Evolutionary conservation across 495 filamentous ascomycete species (phyloP).

Genomic region (Daldinia bambusicola): DNA sequence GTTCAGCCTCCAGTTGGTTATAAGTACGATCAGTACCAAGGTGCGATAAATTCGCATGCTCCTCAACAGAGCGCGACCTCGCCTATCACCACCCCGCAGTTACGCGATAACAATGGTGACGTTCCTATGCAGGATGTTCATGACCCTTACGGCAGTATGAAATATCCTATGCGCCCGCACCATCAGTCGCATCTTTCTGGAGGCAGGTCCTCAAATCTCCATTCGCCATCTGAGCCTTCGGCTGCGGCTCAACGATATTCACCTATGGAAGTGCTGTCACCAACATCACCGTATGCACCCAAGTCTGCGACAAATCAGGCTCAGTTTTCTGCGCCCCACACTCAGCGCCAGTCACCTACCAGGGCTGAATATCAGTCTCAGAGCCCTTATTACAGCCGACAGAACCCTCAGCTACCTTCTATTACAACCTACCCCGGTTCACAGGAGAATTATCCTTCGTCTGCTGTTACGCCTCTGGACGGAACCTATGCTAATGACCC

Average conservation of each 20-base stretch:
- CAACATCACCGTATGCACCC: slow-evolving; percentile 61
- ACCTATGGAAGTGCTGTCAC: slow-evolving; percentile 84
- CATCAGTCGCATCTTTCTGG: slow-evolving; percentile 67
- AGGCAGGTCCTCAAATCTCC: slow-evolving; percentile 59
- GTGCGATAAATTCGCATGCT: slow-evolving; percentile 64
- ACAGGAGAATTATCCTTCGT: slow-evolving; percentile 71
- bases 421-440: slow-evolving; percentile 72
- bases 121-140: slow-evolving; percentile 89
- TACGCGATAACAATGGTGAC: slow-evolving; percentile 81
- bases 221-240: slow-evolving; percentile 77
- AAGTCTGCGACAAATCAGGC: slow-evolving; percentile 51
- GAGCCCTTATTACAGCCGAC: slow-evolving; percentile 62
- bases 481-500: slow-evolving; percentile 76
- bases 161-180: slow-evolving; percentile 80
- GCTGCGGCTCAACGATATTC: slow-evolving; percentile 91
- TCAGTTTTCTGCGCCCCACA: slow-evolving; percentile 55
- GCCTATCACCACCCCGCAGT: slow-evolving; percentile 71
- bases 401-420: slow-evolving; percentile 71
- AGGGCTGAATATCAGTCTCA: slow-evolving; percentile 59
- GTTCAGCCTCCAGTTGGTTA: slow-evolving; percentile 72
- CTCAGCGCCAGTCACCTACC: slow-evolving; percentile 63
- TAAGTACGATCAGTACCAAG: slow-evolving; percentile 79
- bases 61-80: slow-evolving; percentile 69
- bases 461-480: slow-evolving; percentile 74
- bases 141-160: slow-evolving; percentile 82